Evolutionary conservation across 495 filamentous ascomycete genomes (phyloP), one percentile per base, ranked within the genome.

Genomic region (Talaromyces thailandensis): DNA sequence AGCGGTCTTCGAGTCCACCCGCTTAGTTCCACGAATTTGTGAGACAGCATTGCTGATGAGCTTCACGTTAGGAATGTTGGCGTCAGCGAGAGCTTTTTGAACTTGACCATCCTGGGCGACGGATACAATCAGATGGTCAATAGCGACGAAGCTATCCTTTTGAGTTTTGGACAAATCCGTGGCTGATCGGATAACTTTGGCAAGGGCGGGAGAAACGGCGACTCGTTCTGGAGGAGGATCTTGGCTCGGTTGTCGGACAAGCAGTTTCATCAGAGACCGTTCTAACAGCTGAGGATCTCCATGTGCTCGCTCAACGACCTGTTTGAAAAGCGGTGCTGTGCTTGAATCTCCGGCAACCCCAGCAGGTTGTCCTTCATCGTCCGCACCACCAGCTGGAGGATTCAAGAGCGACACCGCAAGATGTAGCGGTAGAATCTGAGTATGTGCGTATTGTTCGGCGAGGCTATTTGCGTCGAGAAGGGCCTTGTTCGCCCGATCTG

Each of bases 101-200:
- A 98, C 85, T 9, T 84, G 74, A 0, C 84, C 66, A 67, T 98
- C 94, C 64, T 97, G 93, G 0, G 83, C 83, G 25, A 96, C 74
- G 2, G 90, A 84, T 65, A 86, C 84, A 63, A 98, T 97, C 29
- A 98, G 81, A 70, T 98, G 94, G 70, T 97, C 93, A 31, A 97
- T 86, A 5, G 93, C 93, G 58, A 98, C 89, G 71, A 84, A 98
- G 65, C 87, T 90, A 70, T 98, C 94, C 68, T 96, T 96, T 65
- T 98, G 94, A 2, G 92, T 93, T 75, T 94, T 96, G 60, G 93
- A 91, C 25, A 98, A 74, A n/a, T 97, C 92, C 68, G 87, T 86
- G 6, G 94, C 92, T 60, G 86, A 80, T 52, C 92, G 82, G 29
- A 98, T 79, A 58, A 96, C 82, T 63, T 88, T 95, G 43, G 84